Percentiles rank a stretch among this genome's conserved stretches.
Conservation (phyloP, 2,329 filamentous ascomycete genomes). For the Magnaporthiopsis poae region DNA sequence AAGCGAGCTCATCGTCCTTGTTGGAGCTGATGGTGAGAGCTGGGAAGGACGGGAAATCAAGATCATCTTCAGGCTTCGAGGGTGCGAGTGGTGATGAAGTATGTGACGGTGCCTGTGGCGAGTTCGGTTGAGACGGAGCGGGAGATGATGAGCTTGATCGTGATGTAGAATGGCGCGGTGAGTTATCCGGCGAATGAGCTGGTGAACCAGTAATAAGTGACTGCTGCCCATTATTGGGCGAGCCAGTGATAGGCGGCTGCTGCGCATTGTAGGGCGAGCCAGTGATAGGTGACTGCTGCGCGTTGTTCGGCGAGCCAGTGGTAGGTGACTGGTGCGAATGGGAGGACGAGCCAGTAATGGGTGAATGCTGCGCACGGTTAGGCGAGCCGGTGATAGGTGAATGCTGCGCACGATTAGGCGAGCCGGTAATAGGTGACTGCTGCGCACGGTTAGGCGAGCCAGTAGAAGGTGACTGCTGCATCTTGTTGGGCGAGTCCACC, state of each 20-base stretch:
- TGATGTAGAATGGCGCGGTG: not conserved
- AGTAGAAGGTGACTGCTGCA: not conserved
- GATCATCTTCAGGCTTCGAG: not conserved
- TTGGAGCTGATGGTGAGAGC: constrained; percentile 9
- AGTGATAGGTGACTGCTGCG: not conserved
- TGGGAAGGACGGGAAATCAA: constrained; percentile 2
- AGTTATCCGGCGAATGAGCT: not conserved
- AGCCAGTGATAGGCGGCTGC: not conserved
- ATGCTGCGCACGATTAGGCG: no score
- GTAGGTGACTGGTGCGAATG: not conserved
- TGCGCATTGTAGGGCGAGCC: not conserved
- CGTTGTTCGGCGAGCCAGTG: not conserved
- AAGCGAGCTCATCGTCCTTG: constrained; percentile 9
- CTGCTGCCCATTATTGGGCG: not conserved
- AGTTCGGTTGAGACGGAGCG: not conserved
- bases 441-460: not conserved
- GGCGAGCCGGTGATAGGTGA: not conserved
- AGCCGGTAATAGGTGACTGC: no score
- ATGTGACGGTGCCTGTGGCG: not conserved
- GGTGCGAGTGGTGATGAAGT: not conserved
- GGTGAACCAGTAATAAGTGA: not conserved
- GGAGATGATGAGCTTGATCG: not conserved
- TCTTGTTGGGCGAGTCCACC: not conserved
- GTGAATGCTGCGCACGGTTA: no score
- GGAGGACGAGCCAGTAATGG: not conserved